Conservation (phyloP, 2,329 filamentous ascomycete species). For the Elsinoe perseae region DNA sequence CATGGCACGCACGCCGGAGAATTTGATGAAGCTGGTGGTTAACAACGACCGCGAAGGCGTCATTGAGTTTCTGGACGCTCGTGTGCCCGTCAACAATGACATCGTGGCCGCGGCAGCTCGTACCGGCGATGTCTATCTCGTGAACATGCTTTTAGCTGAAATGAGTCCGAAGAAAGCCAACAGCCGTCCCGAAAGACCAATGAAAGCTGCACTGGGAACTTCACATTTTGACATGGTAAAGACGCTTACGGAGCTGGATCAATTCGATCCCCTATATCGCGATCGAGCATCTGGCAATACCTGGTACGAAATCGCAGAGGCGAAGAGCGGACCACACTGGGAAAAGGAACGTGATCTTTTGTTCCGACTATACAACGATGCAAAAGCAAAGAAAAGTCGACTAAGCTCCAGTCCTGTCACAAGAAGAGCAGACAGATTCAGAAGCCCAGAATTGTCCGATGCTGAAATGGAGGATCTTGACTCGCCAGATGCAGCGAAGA, state of each 20-base stretch:
- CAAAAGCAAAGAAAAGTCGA: slow-evolving; percentile 19
- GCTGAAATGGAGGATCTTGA: slow-evolving; percentile 19
- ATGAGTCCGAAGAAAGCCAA: slow-evolving; percentile 52
- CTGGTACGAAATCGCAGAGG: slow-evolving; percentile 80
- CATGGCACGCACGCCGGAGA: slow-evolving; percentile 43
- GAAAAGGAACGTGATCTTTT: slow-evolving; percentile 77
- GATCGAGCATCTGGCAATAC: slow-evolving; percentile 62
- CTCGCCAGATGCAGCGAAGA: slow-evolving; percentile 17
- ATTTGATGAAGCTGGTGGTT: slow-evolving; percentile 41
- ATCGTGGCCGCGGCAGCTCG: slow-evolving; percentile 85
- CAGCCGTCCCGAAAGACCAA: slow-evolving; percentile 76
- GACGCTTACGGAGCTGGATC: slow-evolving; percentile 32
- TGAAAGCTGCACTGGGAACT: slow-evolving; percentile 87
- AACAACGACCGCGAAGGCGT: slow-evolving; percentile 44
- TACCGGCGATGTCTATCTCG: slow-evolving; percentile 81
- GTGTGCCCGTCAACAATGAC: slow-evolving; percentile 57
- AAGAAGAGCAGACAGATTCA: slow-evolving; percentile 25
- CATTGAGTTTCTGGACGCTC: slow-evolving; percentile 40
- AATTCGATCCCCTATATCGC: slow-evolving; percentile 73
- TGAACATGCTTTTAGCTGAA: slow-evolving; percentile 58
- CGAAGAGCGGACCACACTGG: slow-evolving; percentile 79
- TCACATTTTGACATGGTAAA: slow-evolving; percentile 77
- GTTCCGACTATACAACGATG: slow-evolving; percentile 63
- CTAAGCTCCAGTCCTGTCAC: slow-evolving; percentile 31
- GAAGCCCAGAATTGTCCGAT: slow-evolving; percentile 17